Base-by-base conservation (phyloP, 1,284 basidiomycete genomes). In the Exobasidium rhododendri region DNA sequence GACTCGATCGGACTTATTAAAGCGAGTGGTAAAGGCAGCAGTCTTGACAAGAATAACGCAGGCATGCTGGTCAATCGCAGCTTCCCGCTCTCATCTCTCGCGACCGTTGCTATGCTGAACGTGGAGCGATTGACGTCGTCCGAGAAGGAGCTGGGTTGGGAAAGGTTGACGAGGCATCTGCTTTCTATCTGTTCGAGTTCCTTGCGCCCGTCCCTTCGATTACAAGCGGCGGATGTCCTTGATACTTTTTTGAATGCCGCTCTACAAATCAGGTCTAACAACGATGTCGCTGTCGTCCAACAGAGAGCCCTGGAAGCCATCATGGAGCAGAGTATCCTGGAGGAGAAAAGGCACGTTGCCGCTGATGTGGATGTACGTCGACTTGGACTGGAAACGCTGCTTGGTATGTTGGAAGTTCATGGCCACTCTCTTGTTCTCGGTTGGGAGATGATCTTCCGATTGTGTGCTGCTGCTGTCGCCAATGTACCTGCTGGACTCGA, bases 371-470 rank as follows among this genome's bases (percentile, higher is more conserved):
- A 97, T 71, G 83, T 98, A 47, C 85, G 93, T 13, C 85, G 88
- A 29, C 88, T 92, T 83, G 92, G 91, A 0, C 83, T 94, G 58
- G 91, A 94, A 71, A 91, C 90, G 0, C 81, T 98, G 20, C 90
- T 93, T 71, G 87, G 89, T 69, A 90, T 77, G 1, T 82, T 98
- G 17, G 91, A 97, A 79, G 86, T 88, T 0, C 91, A 91, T 0
- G 94, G 91, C 0, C 93, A 97, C 80, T 91, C 90, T 0, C 84
- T 98, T 1, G 84, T 91, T 5, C 86, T 89, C 10, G 94, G 94
- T 0, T 98, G 94, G 94, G 88, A 91, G 63, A 88, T 85, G 0
- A 92, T 97, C 70, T 97, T 97, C 78, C 86, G 88, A 64, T 92
- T 96, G 22, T 78, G 73, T 51, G 66, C 69, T 10, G 68, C 71